These are phyloP conservation scores for Mrakia hoshinonis DNA, from an alignment of 768 basidiomycete genomes.

Conservation along the genomic window DNA sequence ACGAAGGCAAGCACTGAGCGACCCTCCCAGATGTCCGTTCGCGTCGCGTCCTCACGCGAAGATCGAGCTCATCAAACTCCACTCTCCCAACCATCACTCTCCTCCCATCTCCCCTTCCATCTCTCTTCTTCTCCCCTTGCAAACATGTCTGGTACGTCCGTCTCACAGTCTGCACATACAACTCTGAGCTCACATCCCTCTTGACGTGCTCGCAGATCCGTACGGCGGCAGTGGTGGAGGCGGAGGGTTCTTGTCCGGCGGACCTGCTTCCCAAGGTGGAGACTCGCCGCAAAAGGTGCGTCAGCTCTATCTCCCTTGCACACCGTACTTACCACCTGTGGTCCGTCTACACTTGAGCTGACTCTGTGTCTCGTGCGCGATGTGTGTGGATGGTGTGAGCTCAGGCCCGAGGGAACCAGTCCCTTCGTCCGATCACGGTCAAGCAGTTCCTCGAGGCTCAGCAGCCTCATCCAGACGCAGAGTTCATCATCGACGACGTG, in stretches of 20 bases:
- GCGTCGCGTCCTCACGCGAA: too few relatives aligned
- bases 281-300: conserved; percentile 10
- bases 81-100: too few relatives aligned
- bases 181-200: not conserved
- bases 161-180: too few relatives aligned
- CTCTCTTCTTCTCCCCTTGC: too few relatives aligned
- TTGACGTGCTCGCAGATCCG: not conserved
- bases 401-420: conserved; percentile 31
- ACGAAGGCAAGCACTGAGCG: too few relatives aligned
- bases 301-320: not conserved
- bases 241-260: not conserved
- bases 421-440: conserved; percentile 66
- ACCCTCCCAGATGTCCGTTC: too few relatives aligned
- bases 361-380: not conserved
- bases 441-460: conserved; percentile 63
- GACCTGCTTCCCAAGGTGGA: conserved; percentile 7
- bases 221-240: not conserved
- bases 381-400: not conserved
- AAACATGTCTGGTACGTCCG: too few relatives aligned
- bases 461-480: conserved; percentile 81
- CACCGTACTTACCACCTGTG: not conserved
- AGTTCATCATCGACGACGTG: conserved; percentile 71
- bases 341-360: not conserved
- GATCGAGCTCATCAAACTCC: too few relatives aligned
- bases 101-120: too few relatives aligned